phyloP scores from a whole-genome alignment of 176 grass and related monocot species.

The Carex scoparia region DNA sequence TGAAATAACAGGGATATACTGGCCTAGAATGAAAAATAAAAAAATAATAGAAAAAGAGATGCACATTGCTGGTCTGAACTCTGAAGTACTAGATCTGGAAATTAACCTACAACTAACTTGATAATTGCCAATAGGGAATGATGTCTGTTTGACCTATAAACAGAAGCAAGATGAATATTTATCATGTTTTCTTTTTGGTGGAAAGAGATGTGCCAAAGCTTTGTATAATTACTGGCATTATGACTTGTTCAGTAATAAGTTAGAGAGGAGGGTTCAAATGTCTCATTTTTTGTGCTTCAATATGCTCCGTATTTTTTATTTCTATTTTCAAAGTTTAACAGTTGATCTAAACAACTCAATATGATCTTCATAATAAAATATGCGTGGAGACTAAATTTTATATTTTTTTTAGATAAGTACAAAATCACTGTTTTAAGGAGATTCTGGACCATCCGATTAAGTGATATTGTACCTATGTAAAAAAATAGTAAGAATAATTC shows the following conservation, averaged over 20 bases:
- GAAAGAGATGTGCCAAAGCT: not conserved
- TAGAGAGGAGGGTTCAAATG: no score
- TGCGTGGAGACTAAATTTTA: no score
- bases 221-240: not conserved
- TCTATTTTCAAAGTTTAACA: no score
- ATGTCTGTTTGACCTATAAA: not conserved
- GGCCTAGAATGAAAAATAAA: not conserved
- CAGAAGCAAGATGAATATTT: not conserved
- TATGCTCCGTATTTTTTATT: no score
- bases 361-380: no score
- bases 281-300: no score
- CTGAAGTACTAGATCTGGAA: not conserved
- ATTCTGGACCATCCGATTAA: no score
- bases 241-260: not conserved
- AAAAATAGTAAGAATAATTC: no score
- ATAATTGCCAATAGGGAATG: not conserved
- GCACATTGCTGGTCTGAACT: not conserved
- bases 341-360: no score
- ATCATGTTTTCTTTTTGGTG: constrained; percentile 1
- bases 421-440: no score
- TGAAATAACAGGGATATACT: not conserved
- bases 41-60: not conserved
- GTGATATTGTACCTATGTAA: no score
- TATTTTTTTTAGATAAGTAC: no score
- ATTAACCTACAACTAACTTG: constrained; percentile 5